phyloP scores from a whole-genome alignment of 164 flowering plant genomes.

The Vitis rupestris region DNA sequence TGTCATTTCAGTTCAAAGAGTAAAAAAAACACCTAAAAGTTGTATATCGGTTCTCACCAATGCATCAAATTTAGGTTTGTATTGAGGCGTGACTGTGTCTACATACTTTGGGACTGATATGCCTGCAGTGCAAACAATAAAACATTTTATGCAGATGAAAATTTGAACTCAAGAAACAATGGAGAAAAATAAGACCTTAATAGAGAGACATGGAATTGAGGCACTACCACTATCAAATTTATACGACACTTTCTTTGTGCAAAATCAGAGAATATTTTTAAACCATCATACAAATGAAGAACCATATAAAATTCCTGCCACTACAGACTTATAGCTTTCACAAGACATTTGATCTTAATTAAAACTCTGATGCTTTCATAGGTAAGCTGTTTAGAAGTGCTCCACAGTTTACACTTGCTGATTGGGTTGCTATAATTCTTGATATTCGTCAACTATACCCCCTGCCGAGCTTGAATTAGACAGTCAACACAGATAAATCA shows the following conservation, averaged over 20 bases:
- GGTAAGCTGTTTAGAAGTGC: background rate
- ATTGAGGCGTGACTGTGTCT: conserved; percentile 88
- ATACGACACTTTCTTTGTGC: background rate
- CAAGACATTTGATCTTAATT: background rate
- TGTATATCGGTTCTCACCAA: conserved; percentile 48
- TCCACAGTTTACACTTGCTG: background rate
- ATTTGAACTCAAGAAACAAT: background rate
- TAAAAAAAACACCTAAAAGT: background rate
- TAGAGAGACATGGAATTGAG: too few species aligned
- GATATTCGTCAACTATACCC: background rate
- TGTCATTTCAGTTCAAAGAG: too few species aligned
- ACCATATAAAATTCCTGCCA: too few species aligned
- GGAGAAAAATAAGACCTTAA: too few species aligned
- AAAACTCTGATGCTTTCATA: background rate
- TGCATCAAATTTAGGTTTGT: conserved; percentile 82
- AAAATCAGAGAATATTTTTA: too few species aligned
- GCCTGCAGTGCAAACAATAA: conserved; percentile 42
- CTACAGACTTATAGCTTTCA: too few species aligned
- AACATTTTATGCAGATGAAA: background rate
- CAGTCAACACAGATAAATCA: background rate
- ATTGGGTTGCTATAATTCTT: background rate
- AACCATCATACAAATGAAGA: too few species aligned
- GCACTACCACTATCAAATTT: too few species aligned
- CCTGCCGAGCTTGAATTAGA: background rate
- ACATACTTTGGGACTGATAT: conserved; percentile 77